Percentiles rank a stretch among this genome's conserved stretches.
Conservation (phyloP, 768 basidiomycete species). For the Xerocomellus chrysenteron region DNA sequence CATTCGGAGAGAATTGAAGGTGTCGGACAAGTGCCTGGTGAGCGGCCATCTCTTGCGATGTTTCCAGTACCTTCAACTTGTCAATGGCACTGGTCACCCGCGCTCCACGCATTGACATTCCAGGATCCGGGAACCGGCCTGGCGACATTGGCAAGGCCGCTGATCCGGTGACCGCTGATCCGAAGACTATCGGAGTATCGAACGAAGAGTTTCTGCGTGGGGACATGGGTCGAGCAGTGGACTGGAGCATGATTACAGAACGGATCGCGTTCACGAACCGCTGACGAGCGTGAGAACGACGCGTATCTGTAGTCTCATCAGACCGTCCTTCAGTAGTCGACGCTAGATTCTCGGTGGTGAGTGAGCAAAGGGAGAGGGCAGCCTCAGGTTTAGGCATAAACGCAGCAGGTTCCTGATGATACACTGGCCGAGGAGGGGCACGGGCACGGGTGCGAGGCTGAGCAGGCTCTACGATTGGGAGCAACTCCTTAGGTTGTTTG, state of each 20-base stretch:
- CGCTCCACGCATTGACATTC: slow-evolving; percentile 36
- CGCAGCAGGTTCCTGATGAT: slow-evolving; percentile 23
- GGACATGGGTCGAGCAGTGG: slow-evolving; percentile 31
- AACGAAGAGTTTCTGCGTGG: slow-evolving; percentile 32
- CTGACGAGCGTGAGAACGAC: slow-evolving; percentile 31
- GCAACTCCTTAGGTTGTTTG: slow-evolving; percentile 20
- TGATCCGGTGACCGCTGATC: slow-evolving; percentile 22
- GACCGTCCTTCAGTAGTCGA: slow-evolving; percentile 28
- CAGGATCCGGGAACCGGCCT: slow-evolving; percentile 32
- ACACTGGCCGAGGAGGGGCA: slow-evolving; percentile 12
- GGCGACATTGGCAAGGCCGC: slow-evolving; percentile 29
- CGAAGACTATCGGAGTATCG: slow-evolving; percentile 24
- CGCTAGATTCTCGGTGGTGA: slow-evolving; percentile 25
- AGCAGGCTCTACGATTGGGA: slow-evolving; percentile 24
- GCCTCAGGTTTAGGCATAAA: slow-evolving; percentile 20
- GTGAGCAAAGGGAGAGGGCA: slow-evolving; percentile 27
- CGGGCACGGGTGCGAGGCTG: slow-evolving; percentile 21
- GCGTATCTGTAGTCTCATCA: slow-evolving; percentile 27
- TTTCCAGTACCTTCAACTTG: slow-evolving; percentile 39
- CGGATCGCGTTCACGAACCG: slow-evolving; percentile 46
- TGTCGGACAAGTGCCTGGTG: too few species aligned
- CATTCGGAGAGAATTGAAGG: too few species aligned
- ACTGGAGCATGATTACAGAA: slow-evolving; percentile 46
- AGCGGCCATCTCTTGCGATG: slow-evolving; percentile 42
- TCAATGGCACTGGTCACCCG: slow-evolving; percentile 43